phyloP scores from a whole-genome alignment of 2,329 filamentous ascomycete genomes.

The Plectosphaerella plurivora region DNA sequence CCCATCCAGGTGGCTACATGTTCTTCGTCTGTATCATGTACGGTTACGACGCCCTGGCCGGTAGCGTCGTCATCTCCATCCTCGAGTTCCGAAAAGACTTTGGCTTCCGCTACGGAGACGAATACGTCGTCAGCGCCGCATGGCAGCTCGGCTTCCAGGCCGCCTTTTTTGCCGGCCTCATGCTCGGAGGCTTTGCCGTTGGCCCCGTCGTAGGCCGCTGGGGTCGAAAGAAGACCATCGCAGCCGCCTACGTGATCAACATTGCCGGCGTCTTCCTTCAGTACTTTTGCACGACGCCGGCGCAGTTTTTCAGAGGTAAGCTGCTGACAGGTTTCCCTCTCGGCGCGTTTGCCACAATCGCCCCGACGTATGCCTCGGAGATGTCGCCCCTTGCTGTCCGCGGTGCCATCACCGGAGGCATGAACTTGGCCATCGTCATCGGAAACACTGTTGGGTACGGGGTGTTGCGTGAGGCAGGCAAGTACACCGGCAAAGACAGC shows the following conservation, averaged over 20 bases:
- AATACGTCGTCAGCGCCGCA: slow-evolving; percentile 30
- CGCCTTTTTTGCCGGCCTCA: slow-evolving; percentile 30
- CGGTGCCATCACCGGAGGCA: slow-evolving; percentile 15
- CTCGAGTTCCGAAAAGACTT: slow-evolving; percentile 36
- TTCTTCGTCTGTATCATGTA: slow-evolving; percentile 12
- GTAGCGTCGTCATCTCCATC: slow-evolving; percentile 30
- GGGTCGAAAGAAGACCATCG: background rate
- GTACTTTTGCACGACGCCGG: background rate
- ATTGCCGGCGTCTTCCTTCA: slow-evolving; percentile 1
- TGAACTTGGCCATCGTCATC: slow-evolving; percentile 18
- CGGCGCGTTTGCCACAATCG: slow-evolving; percentile 13
- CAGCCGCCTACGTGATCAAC: background rate
- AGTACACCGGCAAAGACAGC: slow-evolving; percentile 14
- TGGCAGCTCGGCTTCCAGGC: slow-evolving; percentile 36
- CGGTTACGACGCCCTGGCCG: slow-evolving; percentile 28
- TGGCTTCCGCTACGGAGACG: slow-evolving; percentile 25
- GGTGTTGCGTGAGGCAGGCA: slow-evolving; percentile 16
- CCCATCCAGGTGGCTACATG: slow-evolving; percentile 8
- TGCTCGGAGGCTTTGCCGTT: slow-evolving; percentile 13
- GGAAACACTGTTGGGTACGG: slow-evolving; percentile 15
- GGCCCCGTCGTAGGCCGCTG: background rate
- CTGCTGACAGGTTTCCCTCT: slow-evolving; percentile 5
- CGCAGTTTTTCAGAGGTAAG: background rate
- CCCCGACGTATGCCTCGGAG: slow-evolving; percentile 15
- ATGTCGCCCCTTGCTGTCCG: slow-evolving; percentile 18